phyloP scores from a whole-genome alignment of 257 asterid species.

The Solanum bulbocastanum region DNA sequence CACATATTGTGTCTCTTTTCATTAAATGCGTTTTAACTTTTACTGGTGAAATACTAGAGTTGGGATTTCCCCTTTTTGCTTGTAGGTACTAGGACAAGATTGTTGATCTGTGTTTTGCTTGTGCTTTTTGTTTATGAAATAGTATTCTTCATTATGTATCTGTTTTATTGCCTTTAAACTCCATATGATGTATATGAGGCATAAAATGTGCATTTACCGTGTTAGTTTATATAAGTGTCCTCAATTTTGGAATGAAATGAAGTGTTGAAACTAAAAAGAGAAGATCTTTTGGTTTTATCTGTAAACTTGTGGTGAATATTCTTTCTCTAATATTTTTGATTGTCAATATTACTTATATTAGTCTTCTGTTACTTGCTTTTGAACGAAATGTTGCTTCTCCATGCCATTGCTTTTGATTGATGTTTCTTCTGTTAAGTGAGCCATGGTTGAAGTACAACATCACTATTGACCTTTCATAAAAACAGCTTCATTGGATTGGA shows the following conservation, averaged over 20 bases:
- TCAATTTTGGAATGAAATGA: not conserved
- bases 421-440: not conserved
- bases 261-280: not conserved
- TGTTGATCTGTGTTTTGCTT: conserved; percentile 1
- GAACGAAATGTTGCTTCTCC: not conserved
- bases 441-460: not conserved
- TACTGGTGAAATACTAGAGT: conserved; percentile 5
- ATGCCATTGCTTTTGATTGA: not conserved
- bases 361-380: not conserved
- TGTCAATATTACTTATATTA: not conserved
- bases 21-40: conserved; percentile 9
- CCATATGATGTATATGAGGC: not conserved
- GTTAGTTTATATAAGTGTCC: not conserved
- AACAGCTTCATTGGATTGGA: not conserved
- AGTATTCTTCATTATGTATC: not conserved
- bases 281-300: not conserved
- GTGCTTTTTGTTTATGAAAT: not conserved
- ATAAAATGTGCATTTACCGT: not conserved
- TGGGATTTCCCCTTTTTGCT: conserved; percentile 8
- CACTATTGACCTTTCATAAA: not conserved
- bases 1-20: not conserved
- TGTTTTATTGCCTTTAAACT: not conserved
- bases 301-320: not conserved
- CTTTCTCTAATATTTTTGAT: not conserved
- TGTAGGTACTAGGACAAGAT: conserved; percentile 7